Base-by-base conservation (phyloP, 495 filamentous ascomycete genomes). In the Penicillium samsonianum region DNA sequence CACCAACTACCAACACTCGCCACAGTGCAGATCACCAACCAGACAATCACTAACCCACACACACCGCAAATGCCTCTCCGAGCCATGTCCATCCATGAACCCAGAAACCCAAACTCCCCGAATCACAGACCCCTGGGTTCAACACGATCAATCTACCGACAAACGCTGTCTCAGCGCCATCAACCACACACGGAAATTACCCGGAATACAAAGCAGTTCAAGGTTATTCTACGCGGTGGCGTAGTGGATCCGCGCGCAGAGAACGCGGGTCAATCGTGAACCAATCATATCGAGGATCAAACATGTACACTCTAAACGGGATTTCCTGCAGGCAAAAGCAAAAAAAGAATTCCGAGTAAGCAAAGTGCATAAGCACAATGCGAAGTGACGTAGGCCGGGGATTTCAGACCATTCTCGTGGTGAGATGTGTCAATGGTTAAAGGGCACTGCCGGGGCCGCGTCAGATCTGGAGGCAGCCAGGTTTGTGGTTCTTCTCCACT, bases 401-500 rank as follows among this genome's bases (percentile, higher is more conserved):
- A 4, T 17, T 38, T 28, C 14, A 9, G 11, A 33, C 11, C 30
- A 33, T 33, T 33, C 11, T 33, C 11, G 2, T n/a, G 5, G 11
- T 48, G 16, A 48, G 16, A 26, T 30, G 25, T 38, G 26, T 43
- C 20, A 43, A 43, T 20, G 16, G 41, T 23, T 14, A 48, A 4
- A n/a, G 44, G 23, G 23, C 23, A 46, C 16, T 37, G 47, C 20
- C 9, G n/a, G 33, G 35, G 59, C 54, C 65, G 60, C 65, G 65
- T 68, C 65, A 63, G 54, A 63, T 52, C 37, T 31, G 50, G 25
- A 61, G 55, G 31, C 51, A 38, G 56, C 45, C 56, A 41, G 55
- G 45, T 56, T 53, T 42, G 45, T 50, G 26, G 42, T 51, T 64
- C 26, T 26, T 58, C 46, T 57, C 57, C 62, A 59, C 59, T 47